Evolutionary conservation across 208 protist species (phyloP).

Genomic region (Phytomonas francai): DNA sequence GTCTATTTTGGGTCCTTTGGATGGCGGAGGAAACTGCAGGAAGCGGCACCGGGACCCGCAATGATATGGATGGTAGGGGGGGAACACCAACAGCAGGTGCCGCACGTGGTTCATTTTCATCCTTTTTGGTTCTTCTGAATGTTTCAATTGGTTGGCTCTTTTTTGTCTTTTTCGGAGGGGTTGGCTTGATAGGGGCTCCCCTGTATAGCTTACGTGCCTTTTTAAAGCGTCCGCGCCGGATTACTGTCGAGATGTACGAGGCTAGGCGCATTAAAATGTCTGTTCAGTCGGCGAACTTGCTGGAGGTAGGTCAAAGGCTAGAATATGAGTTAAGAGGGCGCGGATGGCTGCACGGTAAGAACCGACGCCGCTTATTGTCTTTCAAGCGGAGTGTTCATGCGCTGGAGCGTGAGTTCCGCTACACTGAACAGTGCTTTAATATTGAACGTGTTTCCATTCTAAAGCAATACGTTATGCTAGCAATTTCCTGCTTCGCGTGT

Average conservation of each 20-base stretch:
- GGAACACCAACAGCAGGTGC: background rate
- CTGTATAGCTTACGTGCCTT: conserved; percentile 74
- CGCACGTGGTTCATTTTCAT: conserved; percentile 59
- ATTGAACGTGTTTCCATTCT: conserved; percentile 52
- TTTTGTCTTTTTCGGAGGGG: conserved; percentile 89
- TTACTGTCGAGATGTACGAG: conserved; percentile 74
- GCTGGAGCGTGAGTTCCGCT: conserved; percentile 59
- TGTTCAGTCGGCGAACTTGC: conserved; percentile 49
- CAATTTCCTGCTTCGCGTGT: conserved; percentile 30
- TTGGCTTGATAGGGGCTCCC: conserved; percentile 88
- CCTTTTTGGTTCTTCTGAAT: conserved; percentile 27
- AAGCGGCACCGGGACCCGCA: background rate
- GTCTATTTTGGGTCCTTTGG: conserved; percentile 1
- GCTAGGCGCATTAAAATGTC: conserved; percentile 48
- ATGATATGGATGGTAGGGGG: background rate
- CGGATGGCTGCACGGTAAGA: conserved; percentile 13
- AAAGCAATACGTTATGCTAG: conserved; percentile 29
- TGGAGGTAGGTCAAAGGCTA: conserved; percentile 49
- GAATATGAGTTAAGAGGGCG: conserved; percentile 24
- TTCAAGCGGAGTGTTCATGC: conserved; percentile 71
- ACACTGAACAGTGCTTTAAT: conserved; percentile 68
- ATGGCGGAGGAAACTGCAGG: background rate
- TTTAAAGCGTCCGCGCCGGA: conserved; percentile 52
- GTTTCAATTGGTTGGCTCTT: conserved; percentile 75
- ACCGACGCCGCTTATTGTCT: conserved; percentile 38